Evolutionary conservation across 1,284 basidiomycete genomes (phyloP).

Genomic region (Trichosporon asahii): DNA sequence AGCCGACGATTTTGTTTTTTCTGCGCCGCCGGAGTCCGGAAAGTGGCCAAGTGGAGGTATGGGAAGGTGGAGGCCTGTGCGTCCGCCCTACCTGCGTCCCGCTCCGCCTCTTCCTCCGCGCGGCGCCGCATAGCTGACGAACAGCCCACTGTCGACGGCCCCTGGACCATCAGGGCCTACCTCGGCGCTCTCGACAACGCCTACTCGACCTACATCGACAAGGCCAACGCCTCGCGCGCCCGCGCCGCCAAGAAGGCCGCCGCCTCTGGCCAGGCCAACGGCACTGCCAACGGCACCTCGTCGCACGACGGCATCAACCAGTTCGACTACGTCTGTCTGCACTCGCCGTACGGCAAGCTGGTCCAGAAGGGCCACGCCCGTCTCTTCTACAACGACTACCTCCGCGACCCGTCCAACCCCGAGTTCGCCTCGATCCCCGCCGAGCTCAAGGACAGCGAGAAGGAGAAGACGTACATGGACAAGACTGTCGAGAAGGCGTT

Average conservation of each 20-base stretch:
- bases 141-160: conserved; percentile 93
- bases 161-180: conserved; percentile 93
- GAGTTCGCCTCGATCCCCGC: conserved; percentile 74
- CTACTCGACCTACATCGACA: conserved; percentile 82
- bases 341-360: conserved; percentile 96
- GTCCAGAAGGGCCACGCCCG: conserved; percentile 97
- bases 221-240: conserved; percentile 62
- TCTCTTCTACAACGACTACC: conserved; percentile 71
- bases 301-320: conserved; percentile 61
- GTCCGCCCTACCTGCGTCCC: neutral
- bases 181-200: conserved; percentile 88
- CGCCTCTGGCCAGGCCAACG: conserved; percentile 22
- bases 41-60: neutral
- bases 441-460: conserved; percentile 63
- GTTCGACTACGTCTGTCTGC: conserved; percentile 88
- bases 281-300: conserved; percentile 36
- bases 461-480: conserved; percentile 75
- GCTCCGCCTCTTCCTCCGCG: neutral
- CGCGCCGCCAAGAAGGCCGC: conserved; percentile 48
- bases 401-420: conserved; percentile 68
- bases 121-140: conserved; percentile 16
- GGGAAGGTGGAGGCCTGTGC: neutral
- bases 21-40: neutral
- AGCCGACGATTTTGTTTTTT: neutral
- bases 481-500: conserved; percentile 96